These are phyloP conservation scores for Leccinum ochraceum DNA, from an alignment of 768 basidiomycete species.

Conservation along the genomic window DNA sequence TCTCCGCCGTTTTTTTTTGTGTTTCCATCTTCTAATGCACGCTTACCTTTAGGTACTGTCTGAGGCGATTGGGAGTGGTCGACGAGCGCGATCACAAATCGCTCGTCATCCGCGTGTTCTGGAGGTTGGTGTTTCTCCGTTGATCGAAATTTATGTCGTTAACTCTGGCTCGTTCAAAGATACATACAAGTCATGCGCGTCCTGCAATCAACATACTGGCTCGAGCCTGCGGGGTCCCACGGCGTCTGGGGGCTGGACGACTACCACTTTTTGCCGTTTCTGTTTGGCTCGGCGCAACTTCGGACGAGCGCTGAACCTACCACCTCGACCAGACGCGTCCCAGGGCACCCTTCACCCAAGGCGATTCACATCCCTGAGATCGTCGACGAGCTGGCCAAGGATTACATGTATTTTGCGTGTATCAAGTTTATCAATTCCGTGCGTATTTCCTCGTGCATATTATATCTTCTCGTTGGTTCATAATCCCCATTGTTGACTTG, in stretches of 20 bases:
- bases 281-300: constrained; percentile 84
- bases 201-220: constrained; percentile 93
- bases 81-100: constrained; percentile 65
- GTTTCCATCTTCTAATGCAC: not conserved
- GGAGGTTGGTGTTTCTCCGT: constrained; percentile 55
- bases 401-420: constrained; percentile 98
- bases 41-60: constrained; percentile 62
- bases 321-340: constrained; percentile 11
- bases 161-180: constrained; percentile 24
- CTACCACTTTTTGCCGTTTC: constrained; percentile 93
- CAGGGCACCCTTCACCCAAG: constrained; percentile 84
- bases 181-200: constrained; percentile 82
- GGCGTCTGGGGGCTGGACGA: constrained; percentile 98
- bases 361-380: constrained; percentile 91
- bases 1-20: not conserved
- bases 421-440: constrained; percentile 96
- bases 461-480: no score
- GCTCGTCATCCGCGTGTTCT: constrained; percentile 84
- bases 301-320: constrained; percentile 11
- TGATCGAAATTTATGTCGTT: not conserved
- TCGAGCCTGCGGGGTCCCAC: constrained; percentile 98
- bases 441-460: constrained; percentile 22
- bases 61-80: constrained; percentile 70
- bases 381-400: constrained; percentile 85
- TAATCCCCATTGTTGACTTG: no score